Evolutionary conservation across 2,329 filamentous ascomycete species (phyloP).

Genomic region (Verticillium klebahnii): DNA sequence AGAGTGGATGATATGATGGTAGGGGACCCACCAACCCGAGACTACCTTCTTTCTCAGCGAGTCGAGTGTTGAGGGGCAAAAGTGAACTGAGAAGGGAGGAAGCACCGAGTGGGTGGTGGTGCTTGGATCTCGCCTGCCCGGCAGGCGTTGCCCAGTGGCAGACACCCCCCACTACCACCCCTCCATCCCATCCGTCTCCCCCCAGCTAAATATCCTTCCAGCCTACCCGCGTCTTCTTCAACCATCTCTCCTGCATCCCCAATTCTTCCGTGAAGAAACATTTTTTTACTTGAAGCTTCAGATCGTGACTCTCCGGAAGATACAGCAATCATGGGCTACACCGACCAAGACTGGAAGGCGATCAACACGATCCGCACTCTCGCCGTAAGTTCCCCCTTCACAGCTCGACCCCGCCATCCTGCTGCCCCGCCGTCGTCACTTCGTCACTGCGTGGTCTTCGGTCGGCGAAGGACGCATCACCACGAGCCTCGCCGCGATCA

Average conservation of each 20-base stretch:
- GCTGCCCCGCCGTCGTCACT: constrained; percentile 11
- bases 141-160: neutral
- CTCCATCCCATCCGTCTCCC: neutral
- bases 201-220: neutral
- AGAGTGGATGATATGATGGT: neutral
- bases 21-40: neutral
- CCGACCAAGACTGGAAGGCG: constrained; percentile 80
- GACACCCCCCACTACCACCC: neutral
- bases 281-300: constrained; percentile 3
- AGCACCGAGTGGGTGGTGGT: neutral
- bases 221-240: neutral
- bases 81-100: neutral
- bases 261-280: neutral
- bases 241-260: neutral
- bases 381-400: constrained; percentile 64
- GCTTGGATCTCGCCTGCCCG: neutral
- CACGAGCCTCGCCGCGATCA: neutral
- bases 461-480: neutral
- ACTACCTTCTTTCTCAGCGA: neutral
- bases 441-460: neutral
- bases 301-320: constrained; percentile 10
- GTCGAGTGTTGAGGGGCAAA: neutral
- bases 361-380: constrained; percentile 98
- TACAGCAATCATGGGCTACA: constrained; percentile 72
- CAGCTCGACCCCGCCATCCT: constrained; percentile 27